These are phyloP conservation scores for Hygrophila difformis DNA, from an alignment of 257 asterid species.

Conservation along the genomic window DNA sequence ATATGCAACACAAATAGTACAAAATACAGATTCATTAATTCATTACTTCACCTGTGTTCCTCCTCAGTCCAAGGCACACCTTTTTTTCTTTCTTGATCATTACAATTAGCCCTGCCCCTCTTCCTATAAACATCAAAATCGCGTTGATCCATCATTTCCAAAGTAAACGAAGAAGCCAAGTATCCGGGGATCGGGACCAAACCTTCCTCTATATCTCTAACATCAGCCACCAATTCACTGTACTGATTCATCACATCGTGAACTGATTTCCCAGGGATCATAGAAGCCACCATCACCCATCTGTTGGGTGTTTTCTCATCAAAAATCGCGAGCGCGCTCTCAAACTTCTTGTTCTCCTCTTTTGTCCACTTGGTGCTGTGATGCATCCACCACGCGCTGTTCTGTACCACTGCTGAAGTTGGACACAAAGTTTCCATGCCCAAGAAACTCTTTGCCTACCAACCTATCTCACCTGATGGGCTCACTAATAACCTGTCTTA, in stretches of 20 bases:
- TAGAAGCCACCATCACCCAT: constrained; percentile 60
- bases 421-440: constrained; percentile 66
- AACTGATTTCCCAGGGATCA: constrained; percentile 70
- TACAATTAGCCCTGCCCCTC: constrained; percentile 30
- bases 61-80: constrained; percentile 95
- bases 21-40: neutral
- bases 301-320: constrained; percentile 76
- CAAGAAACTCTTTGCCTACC: no score
- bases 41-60: constrained; percentile 66
- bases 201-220: constrained; percentile 74
- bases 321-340: constrained; percentile 64
- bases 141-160: constrained; percentile 37
- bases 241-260: constrained; percentile 70
- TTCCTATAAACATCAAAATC: constrained; percentile 42
- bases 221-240: constrained; percentile 58
- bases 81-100: constrained; percentile 75
- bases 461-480: no score
- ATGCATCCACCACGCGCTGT: constrained; percentile 34
- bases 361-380: constrained; percentile 50
- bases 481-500: no score
- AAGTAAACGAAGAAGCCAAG: constrained; percentile 47
- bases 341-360: constrained; percentile 78
- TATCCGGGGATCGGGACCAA: constrained; percentile 56
- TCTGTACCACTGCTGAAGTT: constrained; percentile 20
- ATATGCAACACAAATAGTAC: no score